Base-by-base conservation (phyloP, 2,329 filamentous ascomycete species). In the Lasiodiplodia theobromae region DNA sequence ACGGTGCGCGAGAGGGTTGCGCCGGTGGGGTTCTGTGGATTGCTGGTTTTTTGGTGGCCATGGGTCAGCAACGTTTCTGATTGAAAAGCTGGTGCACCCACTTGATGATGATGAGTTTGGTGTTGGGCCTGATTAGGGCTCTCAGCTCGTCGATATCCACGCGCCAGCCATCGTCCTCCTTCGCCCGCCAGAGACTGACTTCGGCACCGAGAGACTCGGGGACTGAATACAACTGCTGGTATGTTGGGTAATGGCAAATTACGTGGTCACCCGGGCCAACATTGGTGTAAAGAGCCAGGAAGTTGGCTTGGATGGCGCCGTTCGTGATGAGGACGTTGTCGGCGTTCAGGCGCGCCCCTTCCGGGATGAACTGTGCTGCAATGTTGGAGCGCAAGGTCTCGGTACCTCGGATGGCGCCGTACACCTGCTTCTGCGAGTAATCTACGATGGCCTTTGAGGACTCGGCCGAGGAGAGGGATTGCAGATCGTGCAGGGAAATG, bases 291-390 rank as follows among this genome's bases (percentile, higher is more conserved):
- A 96, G 86, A 2, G 89, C 82, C n/a, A 96, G 81, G 73, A 93
- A 92, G 76, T 97, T 97, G n/a, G 93, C 93, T 4, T 88, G 86
- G 63, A 96, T 96, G 18, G 92, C 93, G 11, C 94, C 93, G 38
- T 91, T 88, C 0, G 92, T 93, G 69, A 95, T 89, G 66, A 96
- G 79, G 53, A 97, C 85, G 73, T 91, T 89, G n/a, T 93, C 88
- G 0, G 77, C 81, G n/a, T 84, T 78, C 10, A 88, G 77, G 70
- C 79, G 80, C 70, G 87, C 86, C 23, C 84, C 83, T 1, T 23
- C 49, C 16, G 49, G 23, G 4, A 87, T 88, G 75, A 92, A 92
- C 4, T 92, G 82, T 21, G 84, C 81, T 8, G 91, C 87, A 14
- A 95, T 85, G 54, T 88, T 89, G 68, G 82, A 81, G 25, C 91